Evolutionary conservation across 148 eudicot species (phyloP), one percentile per base, ranked within the genome.

Genomic region (Nyssa sinensis): DNA sequence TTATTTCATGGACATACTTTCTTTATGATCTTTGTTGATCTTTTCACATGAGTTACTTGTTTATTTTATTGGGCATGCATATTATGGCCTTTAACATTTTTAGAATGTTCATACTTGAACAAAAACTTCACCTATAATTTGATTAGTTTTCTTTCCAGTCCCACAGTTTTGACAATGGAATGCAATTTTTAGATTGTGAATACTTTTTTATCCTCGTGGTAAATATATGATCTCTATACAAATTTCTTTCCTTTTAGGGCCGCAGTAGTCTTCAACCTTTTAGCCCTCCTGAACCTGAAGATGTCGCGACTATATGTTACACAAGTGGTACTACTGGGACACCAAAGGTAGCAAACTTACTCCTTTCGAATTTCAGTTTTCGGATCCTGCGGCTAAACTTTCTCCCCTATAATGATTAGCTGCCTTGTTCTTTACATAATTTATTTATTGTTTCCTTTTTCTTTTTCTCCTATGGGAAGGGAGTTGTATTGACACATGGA

Each of bases 281-380:
- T 81, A 79, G 84, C 81, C 93, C 94, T 72, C 96, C 98, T 53
- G 81, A 78, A 74, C 88, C 96, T 58, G 89, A 91, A 37, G 98
- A 93, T 49, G 71, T 88, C 69, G 96, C 98, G 53, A 93, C 98
- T 49, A 85, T 93, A 81, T 93, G 98, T 81, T 93, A 93, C 83
- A 93, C 98, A 24, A 93, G 98, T 84, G 98, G 98, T 79, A 93
- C 98, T 63, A 93, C 98, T 68, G 98, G 98, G 64, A 91, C 94
- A 69, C 98, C 98, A 37, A 93, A 93, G 98, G 98, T 93, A 74
- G 70, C 57, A 14, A 23, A 58, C 31, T 12, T 14, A 27, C 14
- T 4, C 66, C 33, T 49, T 32, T 39, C 32, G 1, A 59, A 41
- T 72, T 27, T 57, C 6, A 66, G 5, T 34, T 66, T 57, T 2